Evolutionary conservation across 2,329 filamentous ascomycete genomes (phyloP).

Genomic region (Pyrenophora seminiperda): DNA sequence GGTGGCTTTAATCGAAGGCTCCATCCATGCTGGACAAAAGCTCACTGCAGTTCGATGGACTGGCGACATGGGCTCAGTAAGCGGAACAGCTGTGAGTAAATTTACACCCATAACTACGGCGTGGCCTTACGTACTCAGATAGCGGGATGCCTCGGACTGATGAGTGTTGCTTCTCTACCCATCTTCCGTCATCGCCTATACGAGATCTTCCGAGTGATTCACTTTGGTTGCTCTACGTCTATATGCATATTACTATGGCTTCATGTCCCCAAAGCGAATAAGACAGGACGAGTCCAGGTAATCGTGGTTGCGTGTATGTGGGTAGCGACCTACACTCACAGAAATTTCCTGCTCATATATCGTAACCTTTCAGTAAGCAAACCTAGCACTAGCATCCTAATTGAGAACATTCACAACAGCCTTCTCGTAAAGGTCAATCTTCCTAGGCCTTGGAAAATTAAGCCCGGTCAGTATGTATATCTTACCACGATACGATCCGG

Average conservation of each 20-base stretch:
- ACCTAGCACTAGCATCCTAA: slow-evolving; percentile 7
- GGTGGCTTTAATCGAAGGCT: slow-evolving; percentile 9
- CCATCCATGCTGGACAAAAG: slow-evolving; percentile 7
- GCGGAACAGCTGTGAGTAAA: not conserved
- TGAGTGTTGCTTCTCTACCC: slow-evolving; percentile 9
- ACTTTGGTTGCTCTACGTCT: slow-evolving; percentile 14
- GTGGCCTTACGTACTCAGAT: not conserved
- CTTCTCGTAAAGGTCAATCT: slow-evolving; percentile 15
- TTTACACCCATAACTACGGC: not conserved
- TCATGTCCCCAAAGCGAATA: slow-evolving; percentile 8
- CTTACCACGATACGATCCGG: slow-evolving; percentile 14
- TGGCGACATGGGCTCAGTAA: not conserved
- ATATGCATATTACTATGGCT: slow-evolving; percentile 19
- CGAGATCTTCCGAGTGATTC: slow-evolving; percentile 9
- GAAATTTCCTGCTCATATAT: slow-evolving; percentile 17
- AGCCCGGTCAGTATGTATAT: slow-evolving; percentile 22
- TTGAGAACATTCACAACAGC: slow-evolving; percentile 16
- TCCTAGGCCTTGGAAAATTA: slow-evolving; percentile 17
- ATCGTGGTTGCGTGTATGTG: slow-evolving; percentile 13
- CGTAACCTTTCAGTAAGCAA: slow-evolving; percentile 19
- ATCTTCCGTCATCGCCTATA: slow-evolving; percentile 4
- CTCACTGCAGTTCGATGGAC: slow-evolving; percentile 1
- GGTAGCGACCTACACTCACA: slow-evolving; percentile 9
- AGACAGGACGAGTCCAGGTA: slow-evolving; percentile 1
- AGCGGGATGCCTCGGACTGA: slow-evolving; percentile 5